Percentiles rank a stretch among this genome's conserved stretches.
phyloP scores from a whole-genome alignment of 139 green algal species.

The Asterochloris sp. region DNA sequence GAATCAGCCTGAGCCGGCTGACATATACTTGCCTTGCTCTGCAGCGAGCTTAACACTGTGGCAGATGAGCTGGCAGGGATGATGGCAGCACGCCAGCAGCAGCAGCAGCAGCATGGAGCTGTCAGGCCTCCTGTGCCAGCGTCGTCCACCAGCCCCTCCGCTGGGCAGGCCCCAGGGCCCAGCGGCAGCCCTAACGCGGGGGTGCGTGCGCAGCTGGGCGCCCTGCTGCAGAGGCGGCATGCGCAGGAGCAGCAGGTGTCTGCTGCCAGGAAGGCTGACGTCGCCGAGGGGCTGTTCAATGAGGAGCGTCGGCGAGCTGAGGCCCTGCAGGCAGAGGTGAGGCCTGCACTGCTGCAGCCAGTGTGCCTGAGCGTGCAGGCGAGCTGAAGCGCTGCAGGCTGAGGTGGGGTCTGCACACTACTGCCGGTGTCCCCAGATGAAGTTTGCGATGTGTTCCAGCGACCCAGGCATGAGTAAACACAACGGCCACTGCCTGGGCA shows the following conservation, averaged over 20 bases:
- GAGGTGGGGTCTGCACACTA: background rate
- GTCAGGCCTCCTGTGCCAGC: too few relatives aligned
- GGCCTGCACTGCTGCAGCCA: background rate
- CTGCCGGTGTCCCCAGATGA: background rate
- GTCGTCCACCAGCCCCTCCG: too few relatives aligned
- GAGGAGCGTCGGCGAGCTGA: background rate
- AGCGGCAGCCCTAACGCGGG: background rate
- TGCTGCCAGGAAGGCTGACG: too few relatives aligned
- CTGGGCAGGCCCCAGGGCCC: background rate
- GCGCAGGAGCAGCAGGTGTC: background rate
- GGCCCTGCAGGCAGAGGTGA: background rate
- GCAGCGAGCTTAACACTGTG: constrained; percentile 9
- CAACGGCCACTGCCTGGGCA: background rate
- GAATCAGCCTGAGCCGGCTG: background rate
- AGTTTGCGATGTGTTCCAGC: background rate
- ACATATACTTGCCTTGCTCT: background rate
- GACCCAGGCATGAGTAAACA: background rate
- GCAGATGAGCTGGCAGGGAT: constrained; percentile 9
- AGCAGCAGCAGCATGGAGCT: background rate
- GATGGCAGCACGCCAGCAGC: background rate
- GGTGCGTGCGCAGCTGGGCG: constrained; percentile 5
- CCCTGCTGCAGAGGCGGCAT: constrained; percentile 2
- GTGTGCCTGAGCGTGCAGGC: constrained; percentile 5
- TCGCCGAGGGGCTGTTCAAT: too few relatives aligned
- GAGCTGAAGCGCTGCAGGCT: background rate